phyloP scores from a whole-genome alignment of 176 grass and related monocot species.

The Aegilops speltoides region DNA sequence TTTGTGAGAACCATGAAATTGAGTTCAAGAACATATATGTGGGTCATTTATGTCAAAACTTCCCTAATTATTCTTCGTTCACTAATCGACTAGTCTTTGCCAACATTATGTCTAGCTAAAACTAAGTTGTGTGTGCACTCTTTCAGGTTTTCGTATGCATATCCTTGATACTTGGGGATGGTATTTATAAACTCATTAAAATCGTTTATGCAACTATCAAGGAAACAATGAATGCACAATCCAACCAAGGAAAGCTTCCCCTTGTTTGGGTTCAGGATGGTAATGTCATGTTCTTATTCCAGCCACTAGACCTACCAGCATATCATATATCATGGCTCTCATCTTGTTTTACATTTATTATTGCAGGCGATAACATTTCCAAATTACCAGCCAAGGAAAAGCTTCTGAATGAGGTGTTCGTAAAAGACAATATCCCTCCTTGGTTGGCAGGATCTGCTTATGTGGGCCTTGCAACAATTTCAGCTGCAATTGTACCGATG shows the following conservation, averaged over 20 bases:
- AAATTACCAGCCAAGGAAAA: constrained; percentile 53
- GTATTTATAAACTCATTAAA: constrained; percentile 85
- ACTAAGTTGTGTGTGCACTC: background rate
- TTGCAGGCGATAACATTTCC: constrained; percentile 40
- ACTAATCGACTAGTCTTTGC: background rate
- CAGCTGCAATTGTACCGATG: constrained; percentile 49
- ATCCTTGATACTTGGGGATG: constrained; percentile 79
- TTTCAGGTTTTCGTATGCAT: constrained; percentile 82
- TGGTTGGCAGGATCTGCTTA: constrained; percentile 69
- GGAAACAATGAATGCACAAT: constrained; percentile 56
- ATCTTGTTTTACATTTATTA: constrained; percentile 15
- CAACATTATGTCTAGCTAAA: background rate
- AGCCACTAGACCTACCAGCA: background rate
- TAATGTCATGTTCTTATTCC: constrained; percentile 24
- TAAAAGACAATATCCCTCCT: constrained; percentile 65
- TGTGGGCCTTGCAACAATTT: constrained; percentile 56
- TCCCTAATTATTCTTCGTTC: background rate
- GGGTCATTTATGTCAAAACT: background rate
- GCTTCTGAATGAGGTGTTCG: constrained; percentile 44
- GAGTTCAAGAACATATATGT: background rate
- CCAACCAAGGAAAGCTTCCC: constrained; percentile 44
- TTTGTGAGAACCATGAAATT: background rate
- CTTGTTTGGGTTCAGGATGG: constrained; percentile 24
- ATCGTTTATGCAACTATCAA: constrained; percentile 60
- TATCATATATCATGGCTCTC: constrained; percentile 1